phyloP scores from a whole-genome alignment of 805 yeast species.

The Candida ulmi region DNA sequence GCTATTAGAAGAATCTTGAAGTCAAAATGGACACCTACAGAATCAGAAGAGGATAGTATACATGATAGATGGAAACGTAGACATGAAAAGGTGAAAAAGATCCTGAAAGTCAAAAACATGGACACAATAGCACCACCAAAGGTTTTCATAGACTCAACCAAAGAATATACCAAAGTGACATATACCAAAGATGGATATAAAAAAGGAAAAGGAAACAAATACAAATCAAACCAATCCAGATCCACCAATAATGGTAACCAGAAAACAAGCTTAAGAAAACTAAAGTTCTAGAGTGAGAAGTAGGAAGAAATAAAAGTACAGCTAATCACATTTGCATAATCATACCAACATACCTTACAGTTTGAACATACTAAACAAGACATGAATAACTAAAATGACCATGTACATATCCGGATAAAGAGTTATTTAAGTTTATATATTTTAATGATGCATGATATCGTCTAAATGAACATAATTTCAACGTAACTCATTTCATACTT shows the following conservation, averaged over 20 bases:
- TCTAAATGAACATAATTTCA: no score
- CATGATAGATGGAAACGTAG: slow-evolving; percentile 50
- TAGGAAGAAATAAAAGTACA: neutral
- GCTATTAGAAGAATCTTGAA: slow-evolving; percentile 74
- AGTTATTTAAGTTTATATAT: no score
- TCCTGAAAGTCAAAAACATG: slow-evolving; percentile 4
- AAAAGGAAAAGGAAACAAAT: no score
- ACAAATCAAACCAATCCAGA: no score
- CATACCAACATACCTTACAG: no score
- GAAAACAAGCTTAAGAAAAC: slow-evolving; percentile 6
- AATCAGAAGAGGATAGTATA: slow-evolving; percentile 42
- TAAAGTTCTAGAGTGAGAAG: slow-evolving; percentile 4
- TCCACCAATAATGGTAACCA: neutral
- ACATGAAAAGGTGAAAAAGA: slow-evolving; percentile 31
- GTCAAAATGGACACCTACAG: slow-evolving; percentile 69
- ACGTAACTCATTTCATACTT: no score
- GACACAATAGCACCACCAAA: slow-evolving; percentile 1
- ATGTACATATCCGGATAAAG: no score
- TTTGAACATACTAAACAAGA: no score
- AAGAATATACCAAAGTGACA: slow-evolving; percentile 9
- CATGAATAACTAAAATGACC: neutral
- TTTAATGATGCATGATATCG: no score
- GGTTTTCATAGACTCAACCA: slow-evolving; percentile 7
- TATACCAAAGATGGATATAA: slow-evolving; percentile 1
- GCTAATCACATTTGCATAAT: no score